These are phyloP conservation scores for Stagonosporopsis rhizophila DNA, from an alignment of 2,329 filamentous ascomycete species.

Conservation along the genomic window DNA sequence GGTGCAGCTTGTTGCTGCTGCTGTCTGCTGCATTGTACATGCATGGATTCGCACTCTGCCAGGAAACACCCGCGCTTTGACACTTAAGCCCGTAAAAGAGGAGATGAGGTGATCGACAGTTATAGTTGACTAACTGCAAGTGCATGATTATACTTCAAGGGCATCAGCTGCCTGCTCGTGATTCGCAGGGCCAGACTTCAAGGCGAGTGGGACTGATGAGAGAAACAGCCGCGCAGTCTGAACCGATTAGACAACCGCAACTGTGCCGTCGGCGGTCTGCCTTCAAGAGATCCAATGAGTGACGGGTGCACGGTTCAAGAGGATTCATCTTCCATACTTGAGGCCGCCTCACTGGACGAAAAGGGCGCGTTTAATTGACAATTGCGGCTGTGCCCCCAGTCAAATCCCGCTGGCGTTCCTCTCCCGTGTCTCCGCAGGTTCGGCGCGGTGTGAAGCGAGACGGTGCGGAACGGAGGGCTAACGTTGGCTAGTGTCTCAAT, in stretches of 20 bases:
- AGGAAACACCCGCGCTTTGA: not conserved
- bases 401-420: conserved; percentile 15
- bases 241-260: conserved; percentile 5
- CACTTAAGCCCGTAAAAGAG: not conserved
- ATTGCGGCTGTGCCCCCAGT: conserved; percentile 29
- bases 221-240: conserved; percentile 8
- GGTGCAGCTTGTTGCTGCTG: not conserved
- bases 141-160: conserved; percentile 6
- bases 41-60: not conserved
- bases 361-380: conserved; percentile 16
- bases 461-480: conserved; percentile 15
- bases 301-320: not conserved
- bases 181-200: not conserved
- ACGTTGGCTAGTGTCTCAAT: conserved; percentile 15
- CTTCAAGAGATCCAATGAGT: not conserved
- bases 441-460: conserved; percentile 20
- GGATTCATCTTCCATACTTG: not conserved
- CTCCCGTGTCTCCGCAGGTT: conserved; percentile 13
- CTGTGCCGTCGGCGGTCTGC: conserved; percentile 9
- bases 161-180: conserved; percentile 5
- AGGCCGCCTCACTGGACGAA: conserved; percentile 9
- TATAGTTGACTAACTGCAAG: conserved; percentile 4
- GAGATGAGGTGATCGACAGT: conserved; percentile 15
- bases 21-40: conserved; percentile 2
- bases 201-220: not conserved